These are phyloP conservation scores for Ligustrum vulgare DNA, from an alignment of 257 asterid genomes.

Conservation along the genomic window DNA sequence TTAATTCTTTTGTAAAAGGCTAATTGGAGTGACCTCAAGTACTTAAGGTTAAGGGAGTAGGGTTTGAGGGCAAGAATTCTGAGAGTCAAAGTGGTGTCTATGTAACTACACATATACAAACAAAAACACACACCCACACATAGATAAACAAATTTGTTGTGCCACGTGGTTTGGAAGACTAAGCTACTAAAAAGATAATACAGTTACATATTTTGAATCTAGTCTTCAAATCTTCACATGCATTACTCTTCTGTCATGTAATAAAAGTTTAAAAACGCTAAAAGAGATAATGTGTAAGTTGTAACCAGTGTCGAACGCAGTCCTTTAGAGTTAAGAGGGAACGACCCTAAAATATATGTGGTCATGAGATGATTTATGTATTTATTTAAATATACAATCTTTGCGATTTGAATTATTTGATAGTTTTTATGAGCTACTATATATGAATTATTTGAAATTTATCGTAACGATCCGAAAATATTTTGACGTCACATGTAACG, in stretches of 20 bases:
- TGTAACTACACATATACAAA: neutral
- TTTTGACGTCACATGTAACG: no score
- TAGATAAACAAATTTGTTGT: neutral
- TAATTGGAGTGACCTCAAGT: neutral
- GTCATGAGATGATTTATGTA: no score
- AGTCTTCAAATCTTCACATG: neutral
- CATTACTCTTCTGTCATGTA: neutral
- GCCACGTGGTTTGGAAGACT: neutral
- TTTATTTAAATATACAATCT: no score
- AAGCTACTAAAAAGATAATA: conserved; percentile 1
- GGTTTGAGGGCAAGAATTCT: conserved; percentile 27
- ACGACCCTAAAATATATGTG: no score
- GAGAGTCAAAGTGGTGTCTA: neutral
- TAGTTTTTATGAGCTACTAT: no score
- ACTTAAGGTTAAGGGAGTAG: conserved; percentile 21
- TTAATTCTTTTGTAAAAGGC: neutral
- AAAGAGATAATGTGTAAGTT: no score
- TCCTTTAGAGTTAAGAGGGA: no score
- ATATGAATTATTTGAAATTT: no score
- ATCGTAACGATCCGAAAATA: no score
- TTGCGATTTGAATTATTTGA: no score
- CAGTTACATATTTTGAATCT: no score
- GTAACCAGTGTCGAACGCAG: no score
- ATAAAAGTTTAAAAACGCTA: neutral
- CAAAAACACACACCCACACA: neutral